phyloP scores from a whole-genome alignment of 768 basidiomycete species.

The Ramaria sp. region DNA sequence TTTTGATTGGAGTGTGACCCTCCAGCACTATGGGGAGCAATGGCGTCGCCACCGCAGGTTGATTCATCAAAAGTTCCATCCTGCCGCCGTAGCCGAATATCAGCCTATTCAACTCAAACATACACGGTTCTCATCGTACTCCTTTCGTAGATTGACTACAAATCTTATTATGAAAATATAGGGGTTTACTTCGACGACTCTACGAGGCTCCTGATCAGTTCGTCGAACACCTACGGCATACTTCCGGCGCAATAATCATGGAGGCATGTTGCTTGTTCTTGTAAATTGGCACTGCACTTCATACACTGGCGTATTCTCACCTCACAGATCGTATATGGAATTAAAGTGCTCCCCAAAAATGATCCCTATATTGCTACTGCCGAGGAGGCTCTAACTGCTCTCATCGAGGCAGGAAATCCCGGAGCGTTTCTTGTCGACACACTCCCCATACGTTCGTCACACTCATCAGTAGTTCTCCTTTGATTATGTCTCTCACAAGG shows the following conservation, averaged over 20 bases:
- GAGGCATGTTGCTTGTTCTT: not conserved
- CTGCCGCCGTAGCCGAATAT: not conserved
- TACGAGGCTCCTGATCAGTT: not conserved
- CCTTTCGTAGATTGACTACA: not conserved
- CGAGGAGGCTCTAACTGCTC: not conserved
- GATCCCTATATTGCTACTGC: not conserved
- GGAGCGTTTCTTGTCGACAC: not conserved
- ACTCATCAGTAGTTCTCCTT: too few species aligned
- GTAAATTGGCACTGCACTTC: not conserved
- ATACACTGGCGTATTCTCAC: not conserved
- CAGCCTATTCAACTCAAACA: not conserved
- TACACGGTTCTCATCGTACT: not conserved
- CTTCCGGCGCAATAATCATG: not conserved
- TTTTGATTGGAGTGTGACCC: not conserved
- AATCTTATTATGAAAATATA: not conserved
- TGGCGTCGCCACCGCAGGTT: not conserved
- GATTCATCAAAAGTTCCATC: not conserved
- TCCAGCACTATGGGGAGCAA: not conserved
- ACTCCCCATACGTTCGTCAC: not conserved
- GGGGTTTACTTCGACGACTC: not conserved
- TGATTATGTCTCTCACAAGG: too few species aligned
- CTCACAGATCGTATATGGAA: not conserved
- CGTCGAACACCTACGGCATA: not conserved
- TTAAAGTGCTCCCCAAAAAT: not conserved
- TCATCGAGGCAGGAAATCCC: not conserved